Conservation (phyloP, 805 yeast species). For the Zygosaccharomyces bisporus region DNA sequence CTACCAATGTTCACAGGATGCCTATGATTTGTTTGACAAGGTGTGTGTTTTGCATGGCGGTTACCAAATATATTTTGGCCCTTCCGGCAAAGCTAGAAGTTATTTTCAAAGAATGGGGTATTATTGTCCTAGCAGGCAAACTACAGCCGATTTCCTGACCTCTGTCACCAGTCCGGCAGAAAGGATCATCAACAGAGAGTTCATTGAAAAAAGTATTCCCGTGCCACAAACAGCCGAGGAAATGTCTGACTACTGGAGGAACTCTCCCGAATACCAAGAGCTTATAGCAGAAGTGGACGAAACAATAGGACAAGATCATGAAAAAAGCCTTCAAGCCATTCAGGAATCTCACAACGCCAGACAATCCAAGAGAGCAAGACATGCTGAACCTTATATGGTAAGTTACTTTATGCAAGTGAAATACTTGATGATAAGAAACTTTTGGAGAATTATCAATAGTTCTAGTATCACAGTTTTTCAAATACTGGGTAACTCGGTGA, state of each 20-base stretch:
- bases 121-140: conserved; percentile 58
- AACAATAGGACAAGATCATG: conserved; percentile 34
- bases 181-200: conserved; percentile 37
- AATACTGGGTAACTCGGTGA: conserved; percentile 44
- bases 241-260: conserved; percentile 56
- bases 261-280: conserved; percentile 42
- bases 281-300: conserved; percentile 45
- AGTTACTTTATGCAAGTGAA: conserved; percentile 52
- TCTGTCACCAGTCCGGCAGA: conserved; percentile 66
- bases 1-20: conserved; percentile 64
- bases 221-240: conserved; percentile 63
- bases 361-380: conserved; percentile 47
- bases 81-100: conserved; percentile 47
- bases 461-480: conserved; percentile 44
- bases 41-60: conserved; percentile 59
- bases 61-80: conserved; percentile 62
- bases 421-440: conserved; percentile 44
- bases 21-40: conserved; percentile 60
- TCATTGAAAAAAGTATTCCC: conserved; percentile 42
- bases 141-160: conserved; percentile 68
- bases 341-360: conserved; percentile 45
- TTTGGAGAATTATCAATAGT: conserved; percentile 48
- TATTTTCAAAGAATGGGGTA: conserved; percentile 66
- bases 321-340: conserved; percentile 19
- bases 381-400: conserved; percentile 48